Evolutionary conservation across 352 stramenopile species (phyloP).

Genomic region (Globisporangium nunn): DNA sequence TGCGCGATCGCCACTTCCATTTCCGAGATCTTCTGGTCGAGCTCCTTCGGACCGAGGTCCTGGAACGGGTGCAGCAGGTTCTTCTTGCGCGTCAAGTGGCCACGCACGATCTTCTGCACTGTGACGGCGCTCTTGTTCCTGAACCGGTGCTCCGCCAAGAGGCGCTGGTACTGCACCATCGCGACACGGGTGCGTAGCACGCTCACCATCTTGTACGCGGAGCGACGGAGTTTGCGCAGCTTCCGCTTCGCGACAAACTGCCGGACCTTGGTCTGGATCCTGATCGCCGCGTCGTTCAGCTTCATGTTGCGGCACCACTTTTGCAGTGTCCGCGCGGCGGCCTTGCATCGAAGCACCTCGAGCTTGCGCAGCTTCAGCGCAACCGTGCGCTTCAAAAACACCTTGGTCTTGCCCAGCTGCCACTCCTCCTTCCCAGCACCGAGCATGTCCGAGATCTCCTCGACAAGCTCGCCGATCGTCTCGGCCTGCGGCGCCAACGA

Average conservation of each 20-base stretch:
- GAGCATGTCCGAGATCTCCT: conserved; percentile 81
- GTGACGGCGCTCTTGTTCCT: conserved; percentile 46
- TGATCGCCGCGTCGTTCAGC: conserved; percentile 39
- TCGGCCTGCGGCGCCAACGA: conserved; percentile 77
- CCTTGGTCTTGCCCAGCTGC: conserved; percentile 85
- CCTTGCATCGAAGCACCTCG: conserved; percentile 75
- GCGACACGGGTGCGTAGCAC: conserved; percentile 58
- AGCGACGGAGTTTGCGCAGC: conserved; percentile 39
- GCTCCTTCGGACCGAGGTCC: conserved; percentile 65
- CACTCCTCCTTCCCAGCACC: conserved; percentile 85
- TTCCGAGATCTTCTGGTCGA: conserved; percentile 70
- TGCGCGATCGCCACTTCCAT: conserved; percentile 73
- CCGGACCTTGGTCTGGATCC: conserved; percentile 66
- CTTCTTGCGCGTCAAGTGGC: conserved; percentile 63
- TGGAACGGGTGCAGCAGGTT: conserved; percentile 76
- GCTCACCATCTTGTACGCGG: conserved; percentile 56
- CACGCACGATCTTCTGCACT: conserved; percentile 70
- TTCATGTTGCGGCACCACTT: conserved; percentile 79
- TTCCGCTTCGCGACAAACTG: conserved; percentile 58
- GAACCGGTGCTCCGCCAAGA: conserved; percentile 45
- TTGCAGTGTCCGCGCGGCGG: conserved; percentile 73
- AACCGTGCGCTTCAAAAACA: conserved; percentile 78
- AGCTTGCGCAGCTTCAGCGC: conserved; percentile 80
- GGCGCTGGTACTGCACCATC: conserved; percentile 43
- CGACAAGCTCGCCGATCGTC: conserved; percentile 76